Percentiles rank a stretch among this genome's conserved stretches.
Conservation (phyloP, 1,284 basidiomycete species). For the Heterobasidion occidentale region DNA sequence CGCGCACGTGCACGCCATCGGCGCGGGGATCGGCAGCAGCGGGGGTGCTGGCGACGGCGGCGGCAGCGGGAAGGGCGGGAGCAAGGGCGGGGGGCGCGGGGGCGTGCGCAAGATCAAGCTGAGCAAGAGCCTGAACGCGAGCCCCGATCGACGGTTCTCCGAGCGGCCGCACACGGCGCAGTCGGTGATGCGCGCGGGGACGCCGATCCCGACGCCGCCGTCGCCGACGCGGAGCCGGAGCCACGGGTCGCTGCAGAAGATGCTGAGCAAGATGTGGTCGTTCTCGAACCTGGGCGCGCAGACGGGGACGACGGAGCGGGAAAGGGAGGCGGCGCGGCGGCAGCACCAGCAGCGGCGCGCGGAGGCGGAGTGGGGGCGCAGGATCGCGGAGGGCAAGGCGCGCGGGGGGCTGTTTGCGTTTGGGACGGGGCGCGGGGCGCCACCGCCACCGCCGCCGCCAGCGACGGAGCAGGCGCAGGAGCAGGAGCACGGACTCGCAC, state of each 20-base stretch:
- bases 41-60: no score
- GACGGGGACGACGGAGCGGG: neutral
- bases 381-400: neutral
- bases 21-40: no score
- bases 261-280: neutral
- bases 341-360: neutral
- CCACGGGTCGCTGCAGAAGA: neutral
- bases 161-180: no score
- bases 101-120: no score
- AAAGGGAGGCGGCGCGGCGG: neutral
- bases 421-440: neutral
- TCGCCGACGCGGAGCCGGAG: neutral
- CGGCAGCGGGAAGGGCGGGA: no score
- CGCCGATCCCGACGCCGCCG: neutral
- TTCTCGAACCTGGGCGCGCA: neutral
- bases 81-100: no score
- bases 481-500: no score
- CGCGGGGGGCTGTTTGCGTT: neutral
- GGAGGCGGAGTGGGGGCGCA: neutral
- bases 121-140: no score
- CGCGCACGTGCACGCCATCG: neutral
- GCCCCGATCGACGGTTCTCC: no score
- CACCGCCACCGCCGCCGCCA: neutral
- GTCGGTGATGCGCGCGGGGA: constrained; percentile 5
- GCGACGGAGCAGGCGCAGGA: no score